Base-by-base conservation (phyloP, 805 yeast genomes). In the Huiozyma sinensis region DNA sequence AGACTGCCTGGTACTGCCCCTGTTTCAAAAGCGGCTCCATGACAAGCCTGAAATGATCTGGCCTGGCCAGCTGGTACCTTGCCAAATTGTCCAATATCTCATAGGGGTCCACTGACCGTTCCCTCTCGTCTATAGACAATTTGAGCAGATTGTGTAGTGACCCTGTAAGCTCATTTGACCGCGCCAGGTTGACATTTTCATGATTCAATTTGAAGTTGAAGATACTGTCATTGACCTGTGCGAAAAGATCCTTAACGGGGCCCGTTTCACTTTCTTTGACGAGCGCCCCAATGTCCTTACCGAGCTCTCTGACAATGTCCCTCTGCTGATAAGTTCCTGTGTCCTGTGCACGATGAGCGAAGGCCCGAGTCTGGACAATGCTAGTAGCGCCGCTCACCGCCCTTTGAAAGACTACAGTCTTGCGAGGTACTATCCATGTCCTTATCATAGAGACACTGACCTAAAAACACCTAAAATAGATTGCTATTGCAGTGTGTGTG, bases 31-130 rank as follows among this genome's bases (percentile, higher is more conserved):
- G 49, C 32, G 54, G 39, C 38, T 48, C 50, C 47, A 59, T 46
- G 1, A 61, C 55, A 5, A 55, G 45, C 28, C 49, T 51, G 35
- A 60, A 61, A 49, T 61, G 64, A 29, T 53, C 47, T 7, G 60
- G 53, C 24, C 61, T 46, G 3, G 61, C 60, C 30, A 61, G 47
- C 8, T 55, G 49, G 40, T 51, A 51, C 13, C 55, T 52, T 29
- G 58, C 52, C 36, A 56, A 36, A 5, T 53, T 48, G 32, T 48
- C 47, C 27, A 61, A 45, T n/a, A 61, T 50, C 45, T 53, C 58
- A 42, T 48, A 58, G 4, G 64, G 62, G 29, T 53, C 53, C 28
- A 53, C 39, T 6, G 43, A 43, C 3, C 55, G 45, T 11, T 38
- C 6, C 6, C 24, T 28, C 1, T 2, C 49, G 3, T 28, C 11